These are phyloP conservation scores for Hypoxylon subgilvum DNA, from an alignment of 495 filamentous ascomycete genomes.

Conservation along the genomic window DNA sequence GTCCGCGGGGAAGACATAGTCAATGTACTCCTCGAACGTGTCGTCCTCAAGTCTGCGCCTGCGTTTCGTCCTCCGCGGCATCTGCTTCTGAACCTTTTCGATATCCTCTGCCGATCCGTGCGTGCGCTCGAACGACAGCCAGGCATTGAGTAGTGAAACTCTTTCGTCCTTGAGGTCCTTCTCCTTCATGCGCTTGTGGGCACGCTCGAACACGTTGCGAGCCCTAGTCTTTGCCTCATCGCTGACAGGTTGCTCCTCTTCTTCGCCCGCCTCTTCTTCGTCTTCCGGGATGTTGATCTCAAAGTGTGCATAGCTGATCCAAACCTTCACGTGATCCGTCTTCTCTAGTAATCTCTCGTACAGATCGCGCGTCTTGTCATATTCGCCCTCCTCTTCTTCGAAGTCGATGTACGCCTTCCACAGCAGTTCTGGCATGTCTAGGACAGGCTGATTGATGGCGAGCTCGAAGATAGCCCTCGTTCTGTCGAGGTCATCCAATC, in stretches of 20 bases:
- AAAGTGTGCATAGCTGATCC: slow-evolving; percentile 96
- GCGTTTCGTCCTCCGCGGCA: slow-evolving; percentile 94
- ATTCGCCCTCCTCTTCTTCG: slow-evolving; percentile 91
- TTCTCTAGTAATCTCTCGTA: slow-evolving; percentile 92
- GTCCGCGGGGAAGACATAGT: slow-evolving; percentile 97
- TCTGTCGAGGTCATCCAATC: slow-evolving; percentile 84
- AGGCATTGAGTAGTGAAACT: slow-evolving; percentile 85
- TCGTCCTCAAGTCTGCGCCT: slow-evolving; percentile 92
- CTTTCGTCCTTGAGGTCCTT: slow-evolving; percentile 93
- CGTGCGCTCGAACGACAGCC: slow-evolving; percentile 86
- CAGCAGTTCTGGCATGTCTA: slow-evolving; percentile 98
- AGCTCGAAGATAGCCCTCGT: slow-evolving; percentile 92
- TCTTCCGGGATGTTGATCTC: slow-evolving; percentile 85
- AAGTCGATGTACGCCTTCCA: slow-evolving; percentile 99
- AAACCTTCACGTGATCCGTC: slow-evolving; percentile 97
- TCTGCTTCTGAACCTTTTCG: slow-evolving; percentile 85
- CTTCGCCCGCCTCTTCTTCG: slow-evolving; percentile 52
- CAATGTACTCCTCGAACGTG: slow-evolving; percentile 95
- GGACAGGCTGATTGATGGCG: slow-evolving; percentile 75
- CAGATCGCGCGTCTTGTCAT: slow-evolving; percentile 76
- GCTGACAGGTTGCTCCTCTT: slow-evolving; percentile 72
- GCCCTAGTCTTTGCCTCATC: slow-evolving; percentile 83
- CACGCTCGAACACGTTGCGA: slow-evolving; percentile 82
- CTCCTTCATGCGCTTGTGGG: slow-evolving; percentile 87
- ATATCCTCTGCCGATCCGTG: slow-evolving; percentile 80